Evolutionary conservation across 2,329 filamentous ascomycete genomes (phyloP).

Genomic region (Pseudogymnoascus sp.): DNA sequence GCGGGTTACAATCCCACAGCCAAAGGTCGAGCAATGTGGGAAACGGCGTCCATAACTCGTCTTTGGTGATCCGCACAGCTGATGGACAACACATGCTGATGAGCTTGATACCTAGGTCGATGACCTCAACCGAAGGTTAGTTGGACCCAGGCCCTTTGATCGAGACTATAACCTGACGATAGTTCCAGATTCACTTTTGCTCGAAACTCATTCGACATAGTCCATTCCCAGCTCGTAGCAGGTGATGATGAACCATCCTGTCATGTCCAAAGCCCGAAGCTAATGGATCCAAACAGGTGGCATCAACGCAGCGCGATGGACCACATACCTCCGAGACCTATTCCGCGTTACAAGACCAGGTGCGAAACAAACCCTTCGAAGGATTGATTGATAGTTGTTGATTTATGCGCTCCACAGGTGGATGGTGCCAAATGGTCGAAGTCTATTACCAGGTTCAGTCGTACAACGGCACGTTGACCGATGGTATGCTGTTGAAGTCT

Average conservation of each 20-base stretch:
- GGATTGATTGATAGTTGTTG: background rate
- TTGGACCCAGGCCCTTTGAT: background rate
- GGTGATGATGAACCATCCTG: slow-evolving; percentile 23
- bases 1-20: background rate
- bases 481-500: slow-evolving; percentile 37
- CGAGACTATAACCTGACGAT: slow-evolving; percentile 2
- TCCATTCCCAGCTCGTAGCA: slow-evolving; percentile 69
- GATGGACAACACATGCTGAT: slow-evolving; percentile 8
- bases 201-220: slow-evolving; percentile 68
- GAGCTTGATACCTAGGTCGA: slow-evolving; percentile 43
- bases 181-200: slow-evolving; percentile 55
- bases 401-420: slow-evolving; percentile 33
- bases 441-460: slow-evolving; percentile 81
- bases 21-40: background rate
- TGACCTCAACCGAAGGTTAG: slow-evolving; percentile 59
- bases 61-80: slow-evolving; percentile 9
- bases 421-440: slow-evolving; percentile 87
- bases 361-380: background rate
- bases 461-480: slow-evolving; percentile 69
- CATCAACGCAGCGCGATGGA: slow-evolving; percentile 67
- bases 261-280: background rate
- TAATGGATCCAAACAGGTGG: slow-evolving; percentile 41
- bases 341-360: slow-evolving; percentile 60
- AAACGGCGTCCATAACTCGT: background rate
- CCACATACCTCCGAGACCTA: slow-evolving; percentile 68